Conservation (phyloP, 257 asterid species). For the Solanum paucissectum region DNA sequence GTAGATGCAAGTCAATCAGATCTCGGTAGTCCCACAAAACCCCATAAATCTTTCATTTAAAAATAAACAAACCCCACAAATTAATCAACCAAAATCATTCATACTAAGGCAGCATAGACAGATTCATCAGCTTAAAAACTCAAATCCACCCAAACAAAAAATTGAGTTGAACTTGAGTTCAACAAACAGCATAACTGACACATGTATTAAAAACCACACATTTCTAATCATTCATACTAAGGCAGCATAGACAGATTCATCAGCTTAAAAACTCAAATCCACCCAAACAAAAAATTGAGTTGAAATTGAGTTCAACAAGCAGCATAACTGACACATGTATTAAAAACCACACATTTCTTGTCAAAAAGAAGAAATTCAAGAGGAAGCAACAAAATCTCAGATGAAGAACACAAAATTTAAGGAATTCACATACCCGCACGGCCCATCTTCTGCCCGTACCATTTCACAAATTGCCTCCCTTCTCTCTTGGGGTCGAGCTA, state of each 20-base stretch:
- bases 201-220: neutral
- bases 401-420: neutral
- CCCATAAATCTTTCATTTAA: neutral
- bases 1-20: neutral
- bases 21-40: too few relatives aligned
- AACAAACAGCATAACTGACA: neutral
- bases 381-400: neutral
- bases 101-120: neutral
- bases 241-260: neutral
- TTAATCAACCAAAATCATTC: neutral
- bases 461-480: conserved; percentile 25
- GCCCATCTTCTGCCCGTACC: conserved; percentile 60
- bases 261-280: neutral
- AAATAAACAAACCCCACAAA: neutral
- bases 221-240: neutral
- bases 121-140: neutral
- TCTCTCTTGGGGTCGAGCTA: conserved; percentile 39
- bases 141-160: neutral
- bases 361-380: neutral
- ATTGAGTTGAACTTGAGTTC: neutral
- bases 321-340: neutral
- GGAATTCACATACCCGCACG: conserved; percentile 46
- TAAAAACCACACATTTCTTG: neutral
- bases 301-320: neutral
- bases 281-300: too few relatives aligned